Percentiles rank a stretch among this genome's conserved stretches.
Evolutionary conservation across 78 protist genomes (phyloP).

Genomic region (Polysphondylium violaceum): DNA sequence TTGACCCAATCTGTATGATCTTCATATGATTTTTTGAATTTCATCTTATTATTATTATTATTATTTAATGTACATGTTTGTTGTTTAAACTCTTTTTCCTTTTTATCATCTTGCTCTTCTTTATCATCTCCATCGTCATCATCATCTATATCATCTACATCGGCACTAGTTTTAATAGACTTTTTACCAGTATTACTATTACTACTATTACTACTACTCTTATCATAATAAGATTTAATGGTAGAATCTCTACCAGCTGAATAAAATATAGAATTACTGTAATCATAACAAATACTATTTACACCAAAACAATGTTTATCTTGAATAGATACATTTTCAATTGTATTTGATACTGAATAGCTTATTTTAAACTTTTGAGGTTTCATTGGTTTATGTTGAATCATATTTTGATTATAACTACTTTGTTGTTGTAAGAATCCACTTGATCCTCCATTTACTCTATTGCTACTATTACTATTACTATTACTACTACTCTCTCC

Average conservation of each 20-base stretch:
- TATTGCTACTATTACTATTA: neutral
- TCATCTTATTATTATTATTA: neutral
- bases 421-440: too few species aligned
- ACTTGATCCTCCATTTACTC: neutral
- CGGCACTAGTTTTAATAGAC: neutral
- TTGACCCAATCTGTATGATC: slow-evolving; percentile 75
- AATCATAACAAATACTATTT: slow-evolving; percentile 23
- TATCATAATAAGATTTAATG: slow-evolving; percentile 5
- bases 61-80: neutral
- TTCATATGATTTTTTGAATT: slow-evolving; percentile 35
- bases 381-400: neutral
- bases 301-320: slow-evolving; percentile 77
- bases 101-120: neutral
- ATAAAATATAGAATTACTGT: slow-evolving; percentile 3
- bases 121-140: neutral
- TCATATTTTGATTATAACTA: neutral
- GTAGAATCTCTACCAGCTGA: slow-evolving; percentile 69
- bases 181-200: neutral
- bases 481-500: neutral
- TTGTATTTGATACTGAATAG: slow-evolving; percentile 22
- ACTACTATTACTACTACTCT: neutral
- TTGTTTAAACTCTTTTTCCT: neutral
- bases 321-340: neutral
- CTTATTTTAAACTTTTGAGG: slow-evolving; percentile 31
- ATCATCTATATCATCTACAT: neutral